phyloP scores from a whole-genome alignment of 441 rosid species.

The Corymbia calophylla region DNA sequence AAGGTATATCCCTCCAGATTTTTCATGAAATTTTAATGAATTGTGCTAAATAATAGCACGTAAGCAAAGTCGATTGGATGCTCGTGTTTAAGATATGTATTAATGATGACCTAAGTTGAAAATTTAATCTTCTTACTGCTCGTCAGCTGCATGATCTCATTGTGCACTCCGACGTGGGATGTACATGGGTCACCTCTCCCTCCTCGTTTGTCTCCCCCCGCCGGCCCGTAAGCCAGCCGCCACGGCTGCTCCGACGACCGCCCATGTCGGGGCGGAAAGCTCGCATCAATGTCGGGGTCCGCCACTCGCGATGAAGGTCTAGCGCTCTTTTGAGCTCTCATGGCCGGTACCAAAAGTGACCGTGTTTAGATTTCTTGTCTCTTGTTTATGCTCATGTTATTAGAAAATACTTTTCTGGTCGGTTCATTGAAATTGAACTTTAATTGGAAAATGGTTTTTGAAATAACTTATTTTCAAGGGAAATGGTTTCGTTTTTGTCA shows the following conservation, averaged over 20 bases:
- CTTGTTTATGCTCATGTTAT: background rate
- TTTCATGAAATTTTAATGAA: background rate
- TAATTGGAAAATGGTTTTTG: background rate
- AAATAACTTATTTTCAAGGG: background rate
- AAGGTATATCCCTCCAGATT: background rate
- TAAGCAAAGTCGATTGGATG: background rate
- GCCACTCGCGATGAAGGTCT: background rate
- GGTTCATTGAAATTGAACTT: background rate
- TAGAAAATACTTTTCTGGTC: background rate
- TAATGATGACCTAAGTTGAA: background rate
- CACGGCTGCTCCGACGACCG: rapidly evolving
- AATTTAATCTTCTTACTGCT: background rate
- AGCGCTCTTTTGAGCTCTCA: background rate
- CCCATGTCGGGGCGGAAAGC: background rate
- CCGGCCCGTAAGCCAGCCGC: background rate
- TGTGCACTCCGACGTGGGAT: rapidly evolving
- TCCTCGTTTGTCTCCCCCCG: background rate
- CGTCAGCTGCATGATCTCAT: background rate
- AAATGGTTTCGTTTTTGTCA: background rate
- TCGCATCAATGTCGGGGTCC: background rate
- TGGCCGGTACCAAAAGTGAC: background rate
- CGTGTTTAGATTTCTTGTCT: background rate
- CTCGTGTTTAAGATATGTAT: background rate
- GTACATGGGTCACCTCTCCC: background rate
- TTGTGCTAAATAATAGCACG: background rate